These are phyloP conservation scores for Senecio squalidus DNA, from an alignment of 140 eudicot genomes.

Conservation along the genomic window DNA sequence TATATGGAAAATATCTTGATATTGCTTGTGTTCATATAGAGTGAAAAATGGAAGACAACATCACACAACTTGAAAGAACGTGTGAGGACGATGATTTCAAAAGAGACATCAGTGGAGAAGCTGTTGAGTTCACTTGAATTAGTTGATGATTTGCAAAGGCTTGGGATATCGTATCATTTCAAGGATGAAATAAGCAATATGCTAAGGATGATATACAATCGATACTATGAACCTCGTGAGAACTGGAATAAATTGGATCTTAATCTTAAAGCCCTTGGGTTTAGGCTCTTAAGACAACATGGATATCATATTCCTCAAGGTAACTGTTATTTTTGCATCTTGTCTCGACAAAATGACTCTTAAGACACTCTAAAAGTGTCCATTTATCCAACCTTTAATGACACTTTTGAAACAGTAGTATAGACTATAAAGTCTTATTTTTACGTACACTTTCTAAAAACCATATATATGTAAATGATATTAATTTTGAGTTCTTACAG, in stretches of 20 bases:
- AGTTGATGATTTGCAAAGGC: conserved; percentile 49
- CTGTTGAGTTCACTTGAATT: conserved; percentile 31
- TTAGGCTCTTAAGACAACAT: conserved; percentile 49
- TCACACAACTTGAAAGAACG: conserved; percentile 19
- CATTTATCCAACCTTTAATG: too few species aligned
- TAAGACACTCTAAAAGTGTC: too few species aligned
- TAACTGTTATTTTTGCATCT: conserved; percentile 1
- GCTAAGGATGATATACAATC: conserved; percentile 15
- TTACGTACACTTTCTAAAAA: too few species aligned
- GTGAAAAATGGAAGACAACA: conserved; percentile 15
- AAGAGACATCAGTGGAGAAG: conserved; percentile 10
- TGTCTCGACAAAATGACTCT: too few species aligned
- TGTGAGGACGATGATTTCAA: conserved; percentile 15
- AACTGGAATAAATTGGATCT: conserved; percentile 14
- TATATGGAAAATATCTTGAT: neutral
- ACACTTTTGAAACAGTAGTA: too few species aligned
- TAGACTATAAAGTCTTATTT: too few species aligned
- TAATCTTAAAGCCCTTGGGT: conserved; percentile 31
- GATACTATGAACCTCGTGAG: neutral
- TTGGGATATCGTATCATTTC: conserved; percentile 49
- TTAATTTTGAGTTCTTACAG: too few species aligned
- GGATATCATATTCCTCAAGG: conserved; percentile 44
- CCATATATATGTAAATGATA: too few species aligned
- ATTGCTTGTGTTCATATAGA: conserved; percentile 22
- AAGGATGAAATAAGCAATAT: conserved; percentile 27